A percentile compares a stretch with the other conserved stretches of the same genome.
Conservation (phyloP, 257 asterid species). For the Capsicum pubescens region DNA sequence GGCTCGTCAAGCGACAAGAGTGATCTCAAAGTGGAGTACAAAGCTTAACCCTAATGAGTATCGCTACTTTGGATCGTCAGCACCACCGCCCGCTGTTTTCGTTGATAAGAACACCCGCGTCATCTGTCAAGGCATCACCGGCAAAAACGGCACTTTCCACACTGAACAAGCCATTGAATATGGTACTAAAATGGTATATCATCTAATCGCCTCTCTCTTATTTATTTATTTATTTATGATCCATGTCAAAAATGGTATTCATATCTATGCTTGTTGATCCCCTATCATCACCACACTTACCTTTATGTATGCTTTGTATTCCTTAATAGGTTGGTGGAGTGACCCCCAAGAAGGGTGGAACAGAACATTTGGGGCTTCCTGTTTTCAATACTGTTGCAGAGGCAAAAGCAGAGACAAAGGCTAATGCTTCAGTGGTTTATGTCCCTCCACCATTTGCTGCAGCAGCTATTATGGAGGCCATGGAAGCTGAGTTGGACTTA, state of each 20-base stretch:
- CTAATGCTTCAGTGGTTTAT: slow-evolving; percentile 89
- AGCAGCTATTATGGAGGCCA: slow-evolving; percentile 83
- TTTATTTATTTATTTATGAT: not conserved
- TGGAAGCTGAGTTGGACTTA: slow-evolving; percentile 93
- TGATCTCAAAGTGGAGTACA: slow-evolving; percentile 60
- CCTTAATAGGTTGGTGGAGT: slow-evolving; percentile 91
- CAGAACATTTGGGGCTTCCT: slow-evolving; percentile 96
- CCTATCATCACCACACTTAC: not conserved
- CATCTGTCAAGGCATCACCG: slow-evolving; percentile 94
- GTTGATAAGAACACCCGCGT: slow-evolving; percentile 95
- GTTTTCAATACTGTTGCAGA: slow-evolving; percentile 89
- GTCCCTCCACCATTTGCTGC: slow-evolving; percentile 98
- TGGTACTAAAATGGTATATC: slow-evolving; percentile 85
- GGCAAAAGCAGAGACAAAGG: slow-evolving; percentile 91
- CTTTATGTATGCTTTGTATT: not conserved
- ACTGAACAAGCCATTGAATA: slow-evolving; percentile 97
- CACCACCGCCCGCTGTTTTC: slow-evolving; percentile 82
- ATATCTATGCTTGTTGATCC: no score
- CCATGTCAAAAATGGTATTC: not conserved
- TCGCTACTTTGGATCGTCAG: slow-evolving; percentile 79
- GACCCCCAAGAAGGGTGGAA: slow-evolving; percentile 94
- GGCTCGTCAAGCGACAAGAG: slow-evolving; percentile 74
- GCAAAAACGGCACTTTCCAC: slow-evolving; percentile 92
- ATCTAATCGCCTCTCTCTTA: not conserved
- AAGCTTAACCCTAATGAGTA: slow-evolving; percentile 55